phyloP scores from a whole-genome alignment of 768 basidiomycete genomes.

The Lactarius sp. region DNA sequence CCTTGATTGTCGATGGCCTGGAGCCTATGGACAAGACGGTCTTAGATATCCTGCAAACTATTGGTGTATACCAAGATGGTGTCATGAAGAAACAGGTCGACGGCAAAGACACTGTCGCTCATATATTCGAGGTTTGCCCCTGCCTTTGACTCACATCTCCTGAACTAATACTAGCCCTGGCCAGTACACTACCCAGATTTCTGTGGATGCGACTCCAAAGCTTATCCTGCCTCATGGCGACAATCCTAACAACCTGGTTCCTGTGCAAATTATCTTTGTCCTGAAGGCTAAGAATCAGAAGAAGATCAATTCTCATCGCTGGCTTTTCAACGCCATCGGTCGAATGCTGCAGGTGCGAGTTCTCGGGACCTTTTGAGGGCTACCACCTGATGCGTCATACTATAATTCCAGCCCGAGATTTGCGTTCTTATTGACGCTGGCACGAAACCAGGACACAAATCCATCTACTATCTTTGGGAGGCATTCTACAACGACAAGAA shows the following conservation, averaged over 20 bases:
- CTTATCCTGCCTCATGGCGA: conserved; percentile 86
- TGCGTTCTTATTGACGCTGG: conserved; percentile 94
- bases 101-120: conserved; percentile 83
- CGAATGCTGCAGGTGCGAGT: conserved; percentile 60
- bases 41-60: conserved; percentile 80
- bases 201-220: conserved; percentile 85
- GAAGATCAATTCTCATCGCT: conserved; percentile 94
- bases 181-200: conserved; percentile 95
- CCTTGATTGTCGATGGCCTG: conserved; percentile 88
- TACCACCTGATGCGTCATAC: not conserved
- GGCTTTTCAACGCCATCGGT: conserved; percentile 94
- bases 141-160: not conserved
- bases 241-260: conserved; percentile 88
- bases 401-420: conserved; percentile 64
- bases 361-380: conserved; percentile 15
- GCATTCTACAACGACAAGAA: conserved; percentile 78
- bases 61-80: conserved; percentile 92
- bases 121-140: conserved; percentile 80
- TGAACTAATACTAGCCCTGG: conserved; percentile 13
- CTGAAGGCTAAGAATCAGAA: conserved; percentile 93
- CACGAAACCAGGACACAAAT: conserved; percentile 94
- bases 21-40: conserved; percentile 96
- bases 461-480: conserved; percentile 94
- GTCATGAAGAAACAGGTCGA: conserved; percentile 92
- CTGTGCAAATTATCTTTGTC: conserved; percentile 87